Conservation (phyloP, 441 rosid genomes). For the Breynia disticha region DNA sequence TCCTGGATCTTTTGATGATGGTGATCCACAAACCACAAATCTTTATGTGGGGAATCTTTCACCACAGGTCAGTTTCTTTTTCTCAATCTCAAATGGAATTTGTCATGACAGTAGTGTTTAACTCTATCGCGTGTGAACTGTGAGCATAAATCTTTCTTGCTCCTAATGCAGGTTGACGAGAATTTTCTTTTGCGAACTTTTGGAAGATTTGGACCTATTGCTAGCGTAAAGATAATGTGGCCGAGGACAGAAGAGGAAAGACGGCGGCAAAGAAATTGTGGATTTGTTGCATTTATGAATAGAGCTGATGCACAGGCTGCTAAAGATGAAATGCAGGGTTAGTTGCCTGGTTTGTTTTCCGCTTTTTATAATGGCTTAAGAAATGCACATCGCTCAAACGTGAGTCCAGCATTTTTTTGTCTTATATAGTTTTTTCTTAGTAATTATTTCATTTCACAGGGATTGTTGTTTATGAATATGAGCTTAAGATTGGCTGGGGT, state of each 20-base stretch:
- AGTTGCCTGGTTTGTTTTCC: slow-evolving; percentile 5
- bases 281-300: slow-evolving; percentile 97
- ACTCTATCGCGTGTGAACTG: neutral
- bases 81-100: slow-evolving; percentile 1
- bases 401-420: too few species aligned
- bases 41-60: slow-evolving; percentile 97
- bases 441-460: slow-evolving; percentile 39
- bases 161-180: slow-evolving; percentile 69
- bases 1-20: slow-evolving; percentile 96
- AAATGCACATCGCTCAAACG: too few species aligned
- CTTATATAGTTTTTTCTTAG: too few species aligned
- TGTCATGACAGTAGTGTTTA: neutral
- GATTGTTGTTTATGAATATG: slow-evolving; percentile 89
- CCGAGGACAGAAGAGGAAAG: slow-evolving; percentile 97
- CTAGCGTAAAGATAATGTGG: slow-evolving; percentile 99
- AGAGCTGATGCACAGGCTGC: slow-evolving; percentile 99
- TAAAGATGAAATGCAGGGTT: slow-evolving; percentile 99
- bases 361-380: neutral
- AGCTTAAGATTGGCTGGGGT: slow-evolving; percentile 98
- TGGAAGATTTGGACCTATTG: slow-evolving; percentile 99
- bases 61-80: slow-evolving; percentile 54
- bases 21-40: slow-evolving; percentile 97
- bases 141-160: neutral
- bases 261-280: slow-evolving; percentile 91
- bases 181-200: slow-evolving; percentile 95